phyloP scores from a whole-genome alignment of 345 rosid species.

The Cardamine occulta region DNA sequence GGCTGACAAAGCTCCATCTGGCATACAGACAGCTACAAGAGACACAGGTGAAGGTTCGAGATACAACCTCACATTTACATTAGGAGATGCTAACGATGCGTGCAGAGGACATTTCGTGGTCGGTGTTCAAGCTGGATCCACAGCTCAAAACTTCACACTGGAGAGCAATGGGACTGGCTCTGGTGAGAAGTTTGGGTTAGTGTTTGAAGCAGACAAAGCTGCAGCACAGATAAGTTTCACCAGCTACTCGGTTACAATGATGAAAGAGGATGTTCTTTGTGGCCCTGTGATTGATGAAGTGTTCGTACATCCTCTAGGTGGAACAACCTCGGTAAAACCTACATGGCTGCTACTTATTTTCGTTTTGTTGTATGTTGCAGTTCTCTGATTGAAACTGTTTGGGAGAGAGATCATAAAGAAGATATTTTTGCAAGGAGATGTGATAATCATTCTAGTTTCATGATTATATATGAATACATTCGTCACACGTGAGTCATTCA shows the following conservation, averaged over 20 bases:
- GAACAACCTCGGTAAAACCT: conserved; percentile 33
- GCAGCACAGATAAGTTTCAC: conserved; percentile 54
- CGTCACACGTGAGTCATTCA: conserved; percentile 10
- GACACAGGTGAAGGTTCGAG: conserved; percentile 46
- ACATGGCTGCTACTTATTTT: conserved; percentile 43
- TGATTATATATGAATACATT: conserved; percentile 30
- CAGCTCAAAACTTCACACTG: conserved; percentile 50
- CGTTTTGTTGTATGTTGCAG: conserved; percentile 38
- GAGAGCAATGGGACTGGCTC: conserved; percentile 59
- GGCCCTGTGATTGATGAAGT: conserved; percentile 70
- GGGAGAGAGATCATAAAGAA: conserved; percentile 12
- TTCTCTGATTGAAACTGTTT: conserved; percentile 39
- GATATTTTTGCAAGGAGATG: conserved; percentile 21
- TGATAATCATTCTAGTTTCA: conserved; percentile 25
- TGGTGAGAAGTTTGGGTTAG: conserved; percentile 44
- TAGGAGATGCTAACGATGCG: conserved; percentile 58
- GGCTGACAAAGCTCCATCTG: conserved; percentile 43
- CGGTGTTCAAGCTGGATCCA: conserved; percentile 52
- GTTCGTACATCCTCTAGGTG: conserved; percentile 46
- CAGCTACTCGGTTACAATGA: conserved; percentile 49
- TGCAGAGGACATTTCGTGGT: conserved; percentile 51
- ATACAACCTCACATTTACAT: conserved; percentile 53
- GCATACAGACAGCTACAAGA: conserved; percentile 50
- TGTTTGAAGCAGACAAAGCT: conserved; percentile 50
- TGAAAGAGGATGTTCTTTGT: conserved; percentile 55